Evolutionary conservation across 2,329 filamentous ascomycete genomes (phyloP).

Genomic region (Simplicillium sp.): DNA sequence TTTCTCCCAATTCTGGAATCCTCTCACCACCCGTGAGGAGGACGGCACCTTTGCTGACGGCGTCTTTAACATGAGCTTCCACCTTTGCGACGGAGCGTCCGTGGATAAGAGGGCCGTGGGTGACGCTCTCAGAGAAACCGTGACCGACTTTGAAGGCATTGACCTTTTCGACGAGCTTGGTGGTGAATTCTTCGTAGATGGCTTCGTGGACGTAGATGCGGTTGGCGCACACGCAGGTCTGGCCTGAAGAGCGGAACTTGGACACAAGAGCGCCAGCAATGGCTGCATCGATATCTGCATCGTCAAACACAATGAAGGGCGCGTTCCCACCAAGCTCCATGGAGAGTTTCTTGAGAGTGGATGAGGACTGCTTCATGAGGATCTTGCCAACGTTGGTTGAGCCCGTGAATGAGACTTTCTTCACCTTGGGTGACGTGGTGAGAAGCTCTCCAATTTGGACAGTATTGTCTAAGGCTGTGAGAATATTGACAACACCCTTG

Average conservation of each 20-base stretch:
- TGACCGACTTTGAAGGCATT: slow-evolving; percentile 65
- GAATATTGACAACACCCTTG: slow-evolving; percentile 80
- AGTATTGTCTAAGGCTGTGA: slow-evolving; percentile 74
- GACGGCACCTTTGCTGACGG: slow-evolving; percentile 65
- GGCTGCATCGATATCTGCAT: slow-evolving; percentile 78
- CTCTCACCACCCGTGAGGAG: slow-evolving; percentile 67
- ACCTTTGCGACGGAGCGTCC: slow-evolving; percentile 73
- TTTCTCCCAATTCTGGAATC: slow-evolving; percentile 63
- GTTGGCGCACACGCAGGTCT: slow-evolving; percentile 91
- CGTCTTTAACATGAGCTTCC: slow-evolving; percentile 70
- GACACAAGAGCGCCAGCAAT: slow-evolving; percentile 74
- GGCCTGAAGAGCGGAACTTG: slow-evolving; percentile 91
- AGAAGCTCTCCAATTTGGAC: slow-evolving; percentile 67
- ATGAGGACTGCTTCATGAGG: slow-evolving; percentile 82
- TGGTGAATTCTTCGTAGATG: slow-evolving; percentile 67
- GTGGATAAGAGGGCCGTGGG: slow-evolving; percentile 80
- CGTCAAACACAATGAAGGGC: slow-evolving; percentile 94
- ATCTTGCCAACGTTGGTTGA: slow-evolving; percentile 60
- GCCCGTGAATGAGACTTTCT: slow-evolving; percentile 92
- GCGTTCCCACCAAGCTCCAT: slow-evolving; percentile 93
- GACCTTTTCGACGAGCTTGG: slow-evolving; percentile 62
- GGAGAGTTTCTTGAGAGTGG: slow-evolving; percentile 73
- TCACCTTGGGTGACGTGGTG: slow-evolving; percentile 62
- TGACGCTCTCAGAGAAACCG: slow-evolving; percentile 60
- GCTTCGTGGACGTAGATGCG: slow-evolving; percentile 70